A percentile compares a stretch with the other conserved stretches of the same genome.
Conservation (phyloP, 495 filamentous ascomycete species). For the Aspergillus bridgeri region DNA sequence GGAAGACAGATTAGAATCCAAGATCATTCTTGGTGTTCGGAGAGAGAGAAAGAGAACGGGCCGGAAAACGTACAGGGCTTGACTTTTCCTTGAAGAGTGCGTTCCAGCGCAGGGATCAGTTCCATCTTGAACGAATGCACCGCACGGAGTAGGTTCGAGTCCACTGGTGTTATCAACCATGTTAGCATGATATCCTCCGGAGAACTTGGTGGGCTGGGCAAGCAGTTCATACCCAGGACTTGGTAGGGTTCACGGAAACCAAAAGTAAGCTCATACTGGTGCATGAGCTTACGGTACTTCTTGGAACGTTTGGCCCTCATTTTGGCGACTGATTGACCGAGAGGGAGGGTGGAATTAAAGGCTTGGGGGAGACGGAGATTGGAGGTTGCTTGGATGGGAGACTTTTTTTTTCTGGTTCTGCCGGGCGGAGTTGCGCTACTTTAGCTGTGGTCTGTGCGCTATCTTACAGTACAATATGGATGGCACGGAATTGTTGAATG, state of each 20-base stretch:
- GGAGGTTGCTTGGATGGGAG: constrained; percentile 23
- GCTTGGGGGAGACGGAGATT: constrained; percentile 3
- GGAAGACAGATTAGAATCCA: not conserved
- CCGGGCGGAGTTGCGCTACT: constrained; percentile 33
- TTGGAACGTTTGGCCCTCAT: constrained; percentile 94
- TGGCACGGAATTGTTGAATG: not conserved
- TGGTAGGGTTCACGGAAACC: constrained; percentile 93
- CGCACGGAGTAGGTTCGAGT: constrained; percentile 75
- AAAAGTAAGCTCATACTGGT: constrained; percentile 77
- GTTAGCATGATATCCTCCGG: constrained; percentile 6
- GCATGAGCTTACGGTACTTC: constrained; percentile 95
- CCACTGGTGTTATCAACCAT: constrained; percentile 46
- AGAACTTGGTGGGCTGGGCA: not conserved
- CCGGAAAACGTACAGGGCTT: constrained; percentile 66
- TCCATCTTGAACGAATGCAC: constrained; percentile 78
- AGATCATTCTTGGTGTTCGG: constrained; percentile 6
- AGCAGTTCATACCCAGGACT: constrained; percentile 59
- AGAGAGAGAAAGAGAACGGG: not conserved
- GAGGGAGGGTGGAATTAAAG: not conserved
- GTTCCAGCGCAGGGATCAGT: constrained; percentile 63
- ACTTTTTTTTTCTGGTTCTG: constrained; percentile 41
- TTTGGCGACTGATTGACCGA: constrained; percentile 16
- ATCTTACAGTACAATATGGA: not conserved
- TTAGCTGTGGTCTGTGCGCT: constrained; percentile 31
- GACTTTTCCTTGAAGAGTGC: constrained; percentile 72